Percentiles rank a stretch among this genome's conserved stretches.
Evolutionary conservation across 139 green algal species (phyloP).

Genomic region (Asterochloris sp.): DNA sequence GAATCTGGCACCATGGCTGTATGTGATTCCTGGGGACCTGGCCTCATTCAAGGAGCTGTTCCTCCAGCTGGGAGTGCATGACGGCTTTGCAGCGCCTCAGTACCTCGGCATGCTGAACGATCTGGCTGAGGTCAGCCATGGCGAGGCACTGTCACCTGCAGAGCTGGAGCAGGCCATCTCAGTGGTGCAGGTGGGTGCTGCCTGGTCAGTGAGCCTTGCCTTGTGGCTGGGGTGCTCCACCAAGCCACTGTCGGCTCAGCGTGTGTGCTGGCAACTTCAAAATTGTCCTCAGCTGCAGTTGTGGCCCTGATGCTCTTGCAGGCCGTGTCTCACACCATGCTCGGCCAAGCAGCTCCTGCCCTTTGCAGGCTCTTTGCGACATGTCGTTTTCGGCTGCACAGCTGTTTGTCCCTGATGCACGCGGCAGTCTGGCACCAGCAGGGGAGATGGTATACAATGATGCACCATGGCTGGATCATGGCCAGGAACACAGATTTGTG

Average conservation of each 20-base stretch:
- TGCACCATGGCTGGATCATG: constrained; percentile 59
- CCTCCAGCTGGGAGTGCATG: constrained; percentile 48
- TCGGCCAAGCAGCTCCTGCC: background rate
- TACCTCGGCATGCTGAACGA: constrained; percentile 49
- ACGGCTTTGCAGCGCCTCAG: constrained; percentile 54
- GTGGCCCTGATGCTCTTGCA: constrained; percentile 14
- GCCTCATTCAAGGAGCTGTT: constrained; percentile 67
- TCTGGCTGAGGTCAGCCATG: constrained; percentile 23
- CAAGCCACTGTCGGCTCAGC: background rate
- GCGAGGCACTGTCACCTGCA: constrained; percentile 20
- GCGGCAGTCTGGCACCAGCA: constrained; percentile 40
- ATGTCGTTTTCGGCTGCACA: no score
- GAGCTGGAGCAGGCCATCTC: constrained; percentile 56
- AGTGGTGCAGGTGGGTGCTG: constrained; percentile 29
- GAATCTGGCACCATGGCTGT: constrained; percentile 65
- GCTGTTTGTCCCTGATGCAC: constrained; percentile 57
- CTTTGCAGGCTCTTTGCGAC: no score
- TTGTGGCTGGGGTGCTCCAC: background rate
- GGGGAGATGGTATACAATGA: constrained; percentile 70
- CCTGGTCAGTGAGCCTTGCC: background rate
- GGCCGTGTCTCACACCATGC: constrained; percentile 26
- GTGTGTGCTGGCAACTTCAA: background rate
- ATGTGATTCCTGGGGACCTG: constrained; percentile 65
- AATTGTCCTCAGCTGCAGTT: no score
- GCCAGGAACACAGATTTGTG: constrained; percentile 27